Evolutionary conservation across 2,329 filamentous ascomycete genomes (phyloP), one percentile per base, ranked within the genome.

Genomic region (Aspergillus viridinutans): DNA sequence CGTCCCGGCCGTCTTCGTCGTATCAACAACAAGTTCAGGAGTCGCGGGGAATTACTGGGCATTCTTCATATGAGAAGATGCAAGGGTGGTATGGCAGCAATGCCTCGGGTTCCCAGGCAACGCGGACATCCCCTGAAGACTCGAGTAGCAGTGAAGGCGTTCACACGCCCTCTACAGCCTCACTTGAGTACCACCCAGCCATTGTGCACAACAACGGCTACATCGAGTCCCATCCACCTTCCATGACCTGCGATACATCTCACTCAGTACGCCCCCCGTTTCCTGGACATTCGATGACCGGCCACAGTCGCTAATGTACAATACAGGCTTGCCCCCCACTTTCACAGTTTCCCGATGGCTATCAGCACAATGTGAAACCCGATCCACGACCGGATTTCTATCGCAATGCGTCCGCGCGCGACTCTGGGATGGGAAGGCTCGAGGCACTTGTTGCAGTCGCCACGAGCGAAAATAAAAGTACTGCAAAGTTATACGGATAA

Each of bases 361-460:
- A 72, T 58, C 63, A 64, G 56, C 58, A 68, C 55, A 61, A 63
- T 43, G 49, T 61, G 20, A 69, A 71, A 54, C 63, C 61, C 52
- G 66, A 70, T 43, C 58, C 66, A 28, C 66, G 70, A 38, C 56
- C 69, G 48, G 64, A 63, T 28, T 61, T 70, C 28, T 71, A 70
- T 49, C 58, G 67, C 21, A 64, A 69, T 55, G 61, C 67, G 8
- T 56, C 69, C 48, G 57, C 57, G 49, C 64, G 69, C 38, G 69
- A 72, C 32, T 66, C 67, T 40, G 76, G 74, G 26, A 77, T 80
- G 75, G 77, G 75, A 48, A 72, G 78, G 23, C 68, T 81, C n/a
- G 78, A 81, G 60, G 78, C 78, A 51, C 73, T 81, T 49, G 78
- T 80, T 43, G 78, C 78, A 25, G 78, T 80, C 53, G 78, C 78